Conservation (phyloP, 1,284 basidiomycete species). For the Rhodotorula sp. region DNA sequence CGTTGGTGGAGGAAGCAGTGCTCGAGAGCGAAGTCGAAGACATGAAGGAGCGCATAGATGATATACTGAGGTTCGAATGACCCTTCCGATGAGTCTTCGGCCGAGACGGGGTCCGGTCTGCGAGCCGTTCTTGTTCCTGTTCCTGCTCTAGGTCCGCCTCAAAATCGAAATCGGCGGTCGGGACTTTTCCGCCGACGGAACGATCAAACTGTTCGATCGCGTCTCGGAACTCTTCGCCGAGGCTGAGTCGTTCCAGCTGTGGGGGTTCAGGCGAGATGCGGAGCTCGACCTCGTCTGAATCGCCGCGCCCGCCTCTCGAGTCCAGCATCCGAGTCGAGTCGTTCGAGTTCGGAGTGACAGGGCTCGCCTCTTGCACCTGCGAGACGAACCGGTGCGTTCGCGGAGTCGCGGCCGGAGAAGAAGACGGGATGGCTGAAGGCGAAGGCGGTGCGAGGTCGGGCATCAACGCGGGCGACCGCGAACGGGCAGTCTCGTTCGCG, state of each 20-base stretch:
- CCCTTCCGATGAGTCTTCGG: background rate
- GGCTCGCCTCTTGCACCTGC: background rate
- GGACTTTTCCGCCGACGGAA: background rate
- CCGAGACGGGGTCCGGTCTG: background rate
- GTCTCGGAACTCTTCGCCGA: constrained; percentile 1
- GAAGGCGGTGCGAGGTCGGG: background rate
- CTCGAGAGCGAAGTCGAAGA: background rate
- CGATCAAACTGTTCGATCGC: background rate
- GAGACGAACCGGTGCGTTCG: background rate
- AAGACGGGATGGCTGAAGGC: background rate
- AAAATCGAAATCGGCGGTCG: background rate
- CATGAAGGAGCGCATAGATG: background rate
- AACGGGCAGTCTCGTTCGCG: background rate
- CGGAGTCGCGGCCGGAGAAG: background rate
- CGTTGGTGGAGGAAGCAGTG: too few species aligned
- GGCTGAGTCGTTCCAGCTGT: background rate
- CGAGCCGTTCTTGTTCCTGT: background rate
- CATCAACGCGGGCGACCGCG: background rate
- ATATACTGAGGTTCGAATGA: background rate
- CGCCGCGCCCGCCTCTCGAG: background rate
- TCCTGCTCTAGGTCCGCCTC: background rate
- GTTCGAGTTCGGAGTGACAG: background rate
- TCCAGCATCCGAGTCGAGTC: background rate
- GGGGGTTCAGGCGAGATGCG: background rate
- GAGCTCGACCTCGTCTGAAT: background rate